These are phyloP conservation scores for Colletotrichum plurivorum DNA, from an alignment of 2,329 filamentous ascomycete genomes.

Conservation along the genomic window DNA sequence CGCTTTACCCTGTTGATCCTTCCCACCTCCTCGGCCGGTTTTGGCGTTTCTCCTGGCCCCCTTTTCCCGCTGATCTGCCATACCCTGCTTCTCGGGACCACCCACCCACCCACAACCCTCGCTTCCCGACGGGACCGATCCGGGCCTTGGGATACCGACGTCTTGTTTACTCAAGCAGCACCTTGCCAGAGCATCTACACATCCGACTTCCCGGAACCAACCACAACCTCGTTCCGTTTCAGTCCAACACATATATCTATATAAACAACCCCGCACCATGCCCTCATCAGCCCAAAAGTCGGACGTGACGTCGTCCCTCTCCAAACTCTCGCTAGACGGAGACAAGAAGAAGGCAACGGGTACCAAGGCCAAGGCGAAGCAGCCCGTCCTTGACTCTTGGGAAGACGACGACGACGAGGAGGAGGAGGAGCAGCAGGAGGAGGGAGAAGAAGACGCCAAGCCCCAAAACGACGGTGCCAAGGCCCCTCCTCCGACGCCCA, in stretches of 20 bases:
- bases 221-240: too few species aligned
- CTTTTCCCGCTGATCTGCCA: constrained; percentile 16
- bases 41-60: constrained; percentile 11
- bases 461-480: constrained; percentile 48
- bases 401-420: constrained; percentile 65
- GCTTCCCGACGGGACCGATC: constrained; percentile 31
- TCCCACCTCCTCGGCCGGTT: constrained; percentile 8
- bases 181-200: constrained; percentile 1
- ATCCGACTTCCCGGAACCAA: too few species aligned
- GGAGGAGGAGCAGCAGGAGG: constrained; percentile 45
- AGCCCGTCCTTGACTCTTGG: constrained; percentile 60
- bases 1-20: constrained; percentile 31
- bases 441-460: constrained; percentile 44
- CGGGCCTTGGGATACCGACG: constrained; percentile 5
- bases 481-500: constrained; percentile 78
- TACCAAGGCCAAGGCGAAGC: constrained; percentile 47
- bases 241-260: background rate
- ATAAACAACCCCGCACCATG: constrained; percentile 16
- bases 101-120: constrained; percentile 27
- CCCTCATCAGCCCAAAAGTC: constrained; percentile 42
- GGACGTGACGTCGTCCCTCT: constrained; percentile 48
- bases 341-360: constrained; percentile 34
- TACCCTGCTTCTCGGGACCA: constrained; percentile 23
- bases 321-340: constrained; percentile 49
- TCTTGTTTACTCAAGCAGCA: constrained; percentile 13